phyloP scores from a whole-genome alignment of 2,329 filamentous ascomycete genomes.

The Cladosporium velox region DNA sequence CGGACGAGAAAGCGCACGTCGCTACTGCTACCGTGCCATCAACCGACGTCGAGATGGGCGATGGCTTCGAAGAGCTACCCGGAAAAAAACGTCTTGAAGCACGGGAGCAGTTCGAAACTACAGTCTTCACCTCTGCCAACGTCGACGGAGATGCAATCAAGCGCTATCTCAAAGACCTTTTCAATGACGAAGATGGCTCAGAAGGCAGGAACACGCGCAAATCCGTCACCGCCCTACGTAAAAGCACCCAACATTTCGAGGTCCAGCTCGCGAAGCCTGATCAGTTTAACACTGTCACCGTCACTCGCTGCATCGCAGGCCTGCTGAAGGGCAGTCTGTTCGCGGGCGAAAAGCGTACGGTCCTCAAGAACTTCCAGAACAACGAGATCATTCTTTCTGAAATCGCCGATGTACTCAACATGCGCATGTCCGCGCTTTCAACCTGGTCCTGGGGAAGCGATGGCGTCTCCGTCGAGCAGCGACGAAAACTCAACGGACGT shows the following conservation, averaged over 20 bases:
- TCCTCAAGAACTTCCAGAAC: constrained; percentile 53
- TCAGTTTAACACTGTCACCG: constrained; percentile 43
- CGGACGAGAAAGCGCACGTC: constrained; percentile 28
- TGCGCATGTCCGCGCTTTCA: constrained; percentile 54
- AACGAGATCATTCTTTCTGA: constrained; percentile 55
- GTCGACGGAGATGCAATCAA: constrained; percentile 51
- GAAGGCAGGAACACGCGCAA: constrained; percentile 17
- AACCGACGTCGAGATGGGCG: constrained; percentile 25
- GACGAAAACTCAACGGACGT: constrained; percentile 58
- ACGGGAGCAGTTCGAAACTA: constrained; percentile 53
- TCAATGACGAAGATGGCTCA: constrained; percentile 36
- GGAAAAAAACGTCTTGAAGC: constrained; percentile 47
- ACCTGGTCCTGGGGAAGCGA: constrained; percentile 55
- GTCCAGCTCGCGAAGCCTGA: constrained; percentile 29
- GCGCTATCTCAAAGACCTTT: constrained; percentile 55
- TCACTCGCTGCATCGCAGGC: constrained; percentile 52
- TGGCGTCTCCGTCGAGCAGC: constrained; percentile 52
- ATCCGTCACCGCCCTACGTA: constrained; percentile 38
- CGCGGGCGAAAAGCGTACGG: constrained; percentile 53
- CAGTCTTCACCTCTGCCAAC: constrained; percentile 55
- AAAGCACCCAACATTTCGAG: constrained; percentile 30
- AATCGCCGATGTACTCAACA: constrained; percentile 59
- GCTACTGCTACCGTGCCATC: constrained; percentile 23
- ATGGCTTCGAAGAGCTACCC: constrained; percentile 47
- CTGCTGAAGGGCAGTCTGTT: constrained; percentile 55